Conservation (phyloP, 2,329 filamentous ascomycete species). For the Apiospora sp. region DNA sequence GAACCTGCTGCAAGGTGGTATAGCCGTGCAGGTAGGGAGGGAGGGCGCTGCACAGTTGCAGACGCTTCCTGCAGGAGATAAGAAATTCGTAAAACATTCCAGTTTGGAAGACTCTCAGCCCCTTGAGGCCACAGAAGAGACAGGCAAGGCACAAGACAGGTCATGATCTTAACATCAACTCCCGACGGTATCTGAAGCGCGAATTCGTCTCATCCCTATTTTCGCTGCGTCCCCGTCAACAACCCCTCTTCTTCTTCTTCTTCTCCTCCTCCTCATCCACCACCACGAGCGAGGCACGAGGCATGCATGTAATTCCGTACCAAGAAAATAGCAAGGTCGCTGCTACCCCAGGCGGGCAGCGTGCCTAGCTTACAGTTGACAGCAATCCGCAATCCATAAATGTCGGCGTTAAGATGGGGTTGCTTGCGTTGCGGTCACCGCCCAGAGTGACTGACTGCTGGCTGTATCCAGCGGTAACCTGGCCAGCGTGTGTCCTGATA, state of each 20-base stretch:
- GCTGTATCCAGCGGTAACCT: constrained; percentile 17
- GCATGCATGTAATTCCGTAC: not conserved
- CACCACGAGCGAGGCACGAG: constrained; percentile 9
- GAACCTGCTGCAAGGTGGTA: constrained; percentile 18
- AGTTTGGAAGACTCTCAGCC: not conserved
- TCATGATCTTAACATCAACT: not conserved
- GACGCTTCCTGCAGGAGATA: constrained; percentile 20
- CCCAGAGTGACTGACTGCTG: not conserved
- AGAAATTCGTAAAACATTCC: constrained; percentile 16
- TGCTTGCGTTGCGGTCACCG: not conserved
- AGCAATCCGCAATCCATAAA: constrained; percentile 10
- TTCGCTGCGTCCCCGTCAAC: constrained; percentile 2
- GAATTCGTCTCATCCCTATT: constrained; percentile 17
- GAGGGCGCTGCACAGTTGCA: not conserved
- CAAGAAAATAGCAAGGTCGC: constrained; percentile 3
- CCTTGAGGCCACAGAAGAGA: not conserved
- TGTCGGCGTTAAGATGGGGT: constrained; percentile 16
- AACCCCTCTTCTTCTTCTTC: not conserved
- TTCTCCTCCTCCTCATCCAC: not conserved
- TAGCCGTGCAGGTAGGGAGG: constrained; percentile 11
- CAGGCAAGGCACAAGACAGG: not conserved
- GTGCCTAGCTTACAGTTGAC: constrained; percentile 13
- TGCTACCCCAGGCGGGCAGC: constrained; percentile 6
- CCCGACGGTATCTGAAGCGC: not conserved
- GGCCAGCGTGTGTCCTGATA: not conserved